These are phyloP conservation scores for Botrytis squamosa DNA, from an alignment of 2,329 filamentous ascomycete species.

Conservation along the genomic window DNA sequence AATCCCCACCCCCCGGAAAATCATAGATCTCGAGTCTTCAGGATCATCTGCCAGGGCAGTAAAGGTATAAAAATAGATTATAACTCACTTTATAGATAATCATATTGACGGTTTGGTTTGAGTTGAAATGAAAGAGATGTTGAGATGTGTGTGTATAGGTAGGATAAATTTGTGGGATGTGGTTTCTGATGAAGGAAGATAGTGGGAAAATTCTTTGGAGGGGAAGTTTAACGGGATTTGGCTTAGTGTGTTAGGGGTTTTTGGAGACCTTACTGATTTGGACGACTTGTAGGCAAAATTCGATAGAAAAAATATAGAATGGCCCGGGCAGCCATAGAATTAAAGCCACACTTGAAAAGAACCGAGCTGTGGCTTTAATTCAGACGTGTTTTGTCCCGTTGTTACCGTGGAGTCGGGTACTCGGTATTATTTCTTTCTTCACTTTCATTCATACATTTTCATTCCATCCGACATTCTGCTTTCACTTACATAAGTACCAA, in stretches of 20 bases:
- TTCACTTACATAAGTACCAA: neutral
- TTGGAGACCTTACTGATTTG: neutral
- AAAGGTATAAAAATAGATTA: neutral
- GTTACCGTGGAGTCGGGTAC: too few species aligned
- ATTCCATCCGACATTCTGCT: neutral
- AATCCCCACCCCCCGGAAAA: neutral
- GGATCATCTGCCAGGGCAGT: conserved; percentile 21
- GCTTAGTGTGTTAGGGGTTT: neutral
- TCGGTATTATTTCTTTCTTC: neutral
- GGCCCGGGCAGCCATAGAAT: neutral
- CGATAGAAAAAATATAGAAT: neutral
- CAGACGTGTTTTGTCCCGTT: neutral
- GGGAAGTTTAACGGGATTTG: conserved; percentile 18
- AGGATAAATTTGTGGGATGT: conserved; percentile 8
- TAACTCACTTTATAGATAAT: conserved; percentile 55
- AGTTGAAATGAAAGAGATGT: neutral
- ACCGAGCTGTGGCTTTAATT: neutral
- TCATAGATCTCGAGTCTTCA: neutral
- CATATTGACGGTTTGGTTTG: conserved; percentile 45
- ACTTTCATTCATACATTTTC: neutral
- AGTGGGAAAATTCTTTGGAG: conserved; percentile 21
- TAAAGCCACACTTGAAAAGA: neutral
- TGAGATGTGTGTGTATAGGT: neutral
- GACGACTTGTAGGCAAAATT: neutral
- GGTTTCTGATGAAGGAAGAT: conserved; percentile 11